Evolutionary conservation across 148 eudicot species (phyloP).

Genomic region (Suaeda aralocaspica): DNA sequence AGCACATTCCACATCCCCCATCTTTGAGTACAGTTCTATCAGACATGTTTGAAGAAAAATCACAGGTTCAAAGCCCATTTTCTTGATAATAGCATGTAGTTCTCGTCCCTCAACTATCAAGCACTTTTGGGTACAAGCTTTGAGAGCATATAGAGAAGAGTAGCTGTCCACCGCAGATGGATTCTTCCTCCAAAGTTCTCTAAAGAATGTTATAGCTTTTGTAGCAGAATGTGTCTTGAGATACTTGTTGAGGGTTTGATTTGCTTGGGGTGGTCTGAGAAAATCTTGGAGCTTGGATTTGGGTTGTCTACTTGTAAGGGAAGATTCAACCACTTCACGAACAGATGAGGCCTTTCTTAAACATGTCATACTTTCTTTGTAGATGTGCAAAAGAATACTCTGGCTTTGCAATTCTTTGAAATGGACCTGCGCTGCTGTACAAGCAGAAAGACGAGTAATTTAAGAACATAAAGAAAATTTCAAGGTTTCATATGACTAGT

Average conservation of each 20-base stretch:
- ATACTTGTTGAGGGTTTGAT: conserved; percentile 34
- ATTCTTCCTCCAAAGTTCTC: conserved; percentile 30
- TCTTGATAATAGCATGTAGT: conserved; percentile 29
- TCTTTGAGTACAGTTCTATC: conserved; percentile 30
- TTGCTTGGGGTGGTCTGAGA: conserved; percentile 34
- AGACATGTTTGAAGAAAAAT: conserved; percentile 34
- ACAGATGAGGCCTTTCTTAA: conserved; percentile 2
- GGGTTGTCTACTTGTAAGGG: conserved; percentile 21
- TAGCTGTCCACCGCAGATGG: conserved; percentile 39
- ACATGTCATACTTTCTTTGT: conserved; percentile 13
- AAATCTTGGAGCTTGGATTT: conserved; percentile 18
- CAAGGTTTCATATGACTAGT: too few species aligned
- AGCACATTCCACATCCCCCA: conserved; percentile 31
- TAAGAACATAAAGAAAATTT: too few species aligned
- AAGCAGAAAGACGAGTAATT: background rate
- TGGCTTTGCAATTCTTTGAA: background rate
- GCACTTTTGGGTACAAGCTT: conserved; percentile 33
- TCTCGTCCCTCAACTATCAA: conserved; percentile 27
- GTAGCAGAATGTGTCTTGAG: conserved; percentile 26
- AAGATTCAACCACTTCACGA: conserved; percentile 3
- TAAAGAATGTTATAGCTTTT: conserved; percentile 30
- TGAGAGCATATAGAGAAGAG: conserved; percentile 35
- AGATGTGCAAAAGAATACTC: background rate
- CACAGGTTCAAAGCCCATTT: conserved; percentile 31
- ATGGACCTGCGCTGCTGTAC: too few species aligned